These are phyloP conservation scores for Aquilaria malaccensis DNA, from an alignment of 345 rosid genomes.

Conservation along the genomic window DNA sequence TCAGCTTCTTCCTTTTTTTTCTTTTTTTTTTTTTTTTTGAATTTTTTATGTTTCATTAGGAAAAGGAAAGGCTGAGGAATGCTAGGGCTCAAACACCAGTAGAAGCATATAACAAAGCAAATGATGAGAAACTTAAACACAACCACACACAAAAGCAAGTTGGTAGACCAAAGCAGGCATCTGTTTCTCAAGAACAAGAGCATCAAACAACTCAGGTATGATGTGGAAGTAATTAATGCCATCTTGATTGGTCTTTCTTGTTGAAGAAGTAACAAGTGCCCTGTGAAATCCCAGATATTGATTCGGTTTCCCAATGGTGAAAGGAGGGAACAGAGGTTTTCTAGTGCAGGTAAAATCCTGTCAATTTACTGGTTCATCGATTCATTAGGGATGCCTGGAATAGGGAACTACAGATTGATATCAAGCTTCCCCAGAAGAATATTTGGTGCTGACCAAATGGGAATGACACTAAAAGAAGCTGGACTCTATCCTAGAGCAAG, in stretches of 20 bases:
- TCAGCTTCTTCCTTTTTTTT: too few relatives aligned
- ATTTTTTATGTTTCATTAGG: constrained; percentile 16
- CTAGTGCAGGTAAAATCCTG: constrained; percentile 32
- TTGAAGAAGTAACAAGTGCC: background rate
- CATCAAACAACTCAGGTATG: constrained; percentile 38
- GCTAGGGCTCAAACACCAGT: constrained; percentile 20
- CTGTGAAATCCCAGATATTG: constrained; percentile 33
- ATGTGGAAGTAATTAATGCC: background rate
- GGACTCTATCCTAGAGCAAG: constrained; percentile 57
- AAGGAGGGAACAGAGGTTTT: constrained; percentile 49
- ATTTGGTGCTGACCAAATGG: constrained; percentile 41
- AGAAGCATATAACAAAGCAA: constrained; percentile 16
- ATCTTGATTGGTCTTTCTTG: background rate
- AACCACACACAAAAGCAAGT: constrained; percentile 16
- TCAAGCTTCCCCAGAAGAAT: constrained; percentile 47
- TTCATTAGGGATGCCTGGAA: constrained; percentile 36
- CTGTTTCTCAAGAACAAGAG: constrained; percentile 20
- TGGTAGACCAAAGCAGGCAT: constrained; percentile 19
- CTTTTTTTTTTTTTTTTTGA: too few relatives aligned
- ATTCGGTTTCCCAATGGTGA: constrained; percentile 56
- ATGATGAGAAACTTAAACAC: constrained; percentile 14
- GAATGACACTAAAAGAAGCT: constrained; percentile 42
- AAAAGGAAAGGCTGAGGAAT: constrained; percentile 34
- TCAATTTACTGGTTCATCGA: constrained; percentile 38
- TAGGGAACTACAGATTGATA: constrained; percentile 37